Evolutionary conservation across 345 rosid genomes (phyloP).

Genomic region (Aurinia saxatilis): DNA sequence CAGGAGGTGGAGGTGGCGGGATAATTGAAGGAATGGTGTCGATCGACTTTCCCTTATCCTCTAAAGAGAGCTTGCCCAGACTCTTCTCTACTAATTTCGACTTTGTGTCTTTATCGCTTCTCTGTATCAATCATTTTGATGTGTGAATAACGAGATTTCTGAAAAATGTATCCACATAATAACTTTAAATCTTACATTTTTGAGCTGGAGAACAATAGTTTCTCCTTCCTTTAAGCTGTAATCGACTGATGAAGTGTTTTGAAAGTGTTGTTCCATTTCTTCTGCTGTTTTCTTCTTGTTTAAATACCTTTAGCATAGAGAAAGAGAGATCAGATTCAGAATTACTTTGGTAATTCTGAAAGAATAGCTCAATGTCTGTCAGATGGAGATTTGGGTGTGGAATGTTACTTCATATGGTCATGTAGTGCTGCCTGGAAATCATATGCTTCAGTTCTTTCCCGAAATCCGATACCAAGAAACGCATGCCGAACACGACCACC

Average conservation of each 20-base stretch:
- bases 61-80: constrained; percentile 45
- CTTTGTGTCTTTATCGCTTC: constrained; percentile 35
- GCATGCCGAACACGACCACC: constrained; percentile 95
- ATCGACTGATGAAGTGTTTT: constrained; percentile 60
- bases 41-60: constrained; percentile 47
- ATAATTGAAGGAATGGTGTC: constrained; percentile 52
- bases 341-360: background rate
- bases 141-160: background rate
- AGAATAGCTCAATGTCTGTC: background rate
- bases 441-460: constrained; percentile 97
- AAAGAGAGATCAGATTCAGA: background rate
- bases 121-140: constrained; percentile 28
- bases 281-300: constrained; percentile 97
- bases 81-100: constrained; percentile 53
- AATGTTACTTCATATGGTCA: constrained; percentile 84
- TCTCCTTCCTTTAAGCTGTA: constrained; percentile 96
- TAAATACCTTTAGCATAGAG: constrained; percentile 51
- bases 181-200: constrained; percentile 44
- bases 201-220: constrained; percentile 72
- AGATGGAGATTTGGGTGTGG: background rate
- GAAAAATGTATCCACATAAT: background rate
- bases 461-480: constrained; percentile 91
- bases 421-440: constrained; percentile 98
- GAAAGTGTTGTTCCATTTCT: constrained; percentile 98
- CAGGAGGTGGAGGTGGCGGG: constrained; percentile 83